Evolutionary conservation across 169 alveolate genomes (phyloP), one percentile per base, ranked within the genome.

Genomic region (Babesia divergens): DNA sequence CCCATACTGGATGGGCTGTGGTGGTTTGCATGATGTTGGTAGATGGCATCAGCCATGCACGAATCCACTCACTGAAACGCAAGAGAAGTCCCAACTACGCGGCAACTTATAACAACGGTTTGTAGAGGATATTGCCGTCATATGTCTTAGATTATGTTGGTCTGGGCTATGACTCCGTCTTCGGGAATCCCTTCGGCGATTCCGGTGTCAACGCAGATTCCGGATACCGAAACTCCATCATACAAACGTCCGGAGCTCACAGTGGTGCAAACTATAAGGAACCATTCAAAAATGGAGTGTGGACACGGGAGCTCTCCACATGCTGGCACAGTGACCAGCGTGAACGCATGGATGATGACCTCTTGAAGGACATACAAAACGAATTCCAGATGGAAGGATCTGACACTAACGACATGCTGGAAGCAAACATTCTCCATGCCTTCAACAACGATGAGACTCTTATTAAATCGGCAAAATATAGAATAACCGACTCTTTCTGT

Each of bases 101-200:
- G n/a, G n/a, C n/a, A 13, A 9, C n/a, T 6, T 7, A 37, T 22
- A 5, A 11, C 16, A 11, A 22, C 18, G 14, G 72, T 62, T 31
- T 14, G 72, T 44, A 1, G 6, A 13, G 16, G 18, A 4, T n/a
- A 6, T n/a, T n/a, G 5, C 14, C 1, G 1, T 22, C 22, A 62
- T 3, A 60, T 18, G 5, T 0, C 38, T 6, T 34, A 80, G 88
- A 65, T 35, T 70, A 69, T 56, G 59, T 55, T 60, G 88, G 88
- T 7, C 16, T 68, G 31, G 88, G 88, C 1, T 80, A 66, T 46
- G 88, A 80, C 40, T 54, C 75, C 24, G 65, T 80, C 6, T 51
- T 62, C 24, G 88, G 88, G 8, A 70, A 80, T 24, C 88, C 88
- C n/a, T 54, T 69, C n/a, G 84, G 81, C 14, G 44, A 44, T 52